Evolutionary conservation across 2,329 filamentous ascomycete genomes (phyloP).

Genomic region (Trichophaea hybrida): DNA sequence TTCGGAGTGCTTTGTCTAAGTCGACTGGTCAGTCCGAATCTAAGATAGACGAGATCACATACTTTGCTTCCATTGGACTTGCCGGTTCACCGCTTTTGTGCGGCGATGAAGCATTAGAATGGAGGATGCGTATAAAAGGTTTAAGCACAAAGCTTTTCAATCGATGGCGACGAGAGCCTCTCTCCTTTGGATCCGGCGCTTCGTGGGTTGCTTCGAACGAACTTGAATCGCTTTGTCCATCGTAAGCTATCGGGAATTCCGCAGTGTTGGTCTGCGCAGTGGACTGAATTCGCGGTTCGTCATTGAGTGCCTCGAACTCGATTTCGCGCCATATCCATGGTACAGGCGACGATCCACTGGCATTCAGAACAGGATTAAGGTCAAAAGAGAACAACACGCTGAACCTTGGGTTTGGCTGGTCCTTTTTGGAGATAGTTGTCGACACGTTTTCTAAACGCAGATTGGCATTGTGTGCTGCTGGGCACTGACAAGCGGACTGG

Average conservation of each 20-base stretch:
- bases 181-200: too few species aligned
- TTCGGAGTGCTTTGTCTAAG: not conserved
- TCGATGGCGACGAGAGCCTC: too few species aligned
- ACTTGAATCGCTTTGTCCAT: too few species aligned
- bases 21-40: not conserved
- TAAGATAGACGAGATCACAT: not conserved
- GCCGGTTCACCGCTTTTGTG: too few species aligned
- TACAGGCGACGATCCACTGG: too few species aligned
- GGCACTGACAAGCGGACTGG: constrained; percentile 8
- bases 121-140: too few species aligned
- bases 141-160: too few species aligned
- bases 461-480: constrained; percentile 8
- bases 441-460: constrained; percentile 8
- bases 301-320: constrained; percentile 6
- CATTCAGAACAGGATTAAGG: not conserved
- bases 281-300: not conserved
- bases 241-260: not conserved
- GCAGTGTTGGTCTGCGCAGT: not conserved
- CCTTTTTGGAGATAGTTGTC: not conserved
- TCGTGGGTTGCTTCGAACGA: too few species aligned
- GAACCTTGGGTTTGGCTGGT: not conserved
- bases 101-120: too few species aligned
- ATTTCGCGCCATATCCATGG: constrained; percentile 6
- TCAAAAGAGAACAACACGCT: constrained; percentile 8
- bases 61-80: too few species aligned